Percentiles rank a stretch among this genome's conserved stretches.
Conservation (phyloP, 345 rosid species). For the Gossypium herbaceum region DNA sequence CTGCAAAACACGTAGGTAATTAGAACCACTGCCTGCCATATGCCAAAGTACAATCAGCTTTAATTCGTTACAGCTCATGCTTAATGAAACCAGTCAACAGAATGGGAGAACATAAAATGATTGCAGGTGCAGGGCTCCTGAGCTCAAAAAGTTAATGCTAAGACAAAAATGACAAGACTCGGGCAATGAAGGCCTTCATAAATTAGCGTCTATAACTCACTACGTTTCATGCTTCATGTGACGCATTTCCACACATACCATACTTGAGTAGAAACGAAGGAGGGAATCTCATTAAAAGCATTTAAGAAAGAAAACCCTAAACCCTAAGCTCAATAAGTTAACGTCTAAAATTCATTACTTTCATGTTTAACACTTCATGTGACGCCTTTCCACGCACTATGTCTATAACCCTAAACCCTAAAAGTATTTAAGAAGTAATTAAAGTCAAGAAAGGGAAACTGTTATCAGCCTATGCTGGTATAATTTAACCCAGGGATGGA, state of each 20-base stretch:
- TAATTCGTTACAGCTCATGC: neutral
- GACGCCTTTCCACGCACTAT: no score
- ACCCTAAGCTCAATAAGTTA: no score
- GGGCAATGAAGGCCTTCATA: neutral
- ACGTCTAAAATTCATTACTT: no score
- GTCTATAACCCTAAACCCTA: no score
- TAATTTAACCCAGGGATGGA: neutral
- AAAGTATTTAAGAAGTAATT: neutral
- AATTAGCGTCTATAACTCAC: neutral
- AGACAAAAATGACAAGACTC: neutral
- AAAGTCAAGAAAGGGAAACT: neutral
- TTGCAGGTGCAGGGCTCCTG: neutral
- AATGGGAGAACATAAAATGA: neutral
- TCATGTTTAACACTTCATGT: no score
- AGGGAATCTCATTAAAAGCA: neutral
- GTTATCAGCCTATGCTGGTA: no score
- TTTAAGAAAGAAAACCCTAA: neutral
- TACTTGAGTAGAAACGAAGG: neutral
- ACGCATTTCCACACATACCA: neutral
- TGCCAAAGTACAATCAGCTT: neutral
- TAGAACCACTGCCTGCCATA: neutral
- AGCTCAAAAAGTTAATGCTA: neutral
- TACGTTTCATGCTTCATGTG: neutral
- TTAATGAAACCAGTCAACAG: neutral
- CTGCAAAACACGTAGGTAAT: slow-evolving; percentile 35